Evolutionary conservation across 2,329 filamentous ascomycete species (phyloP), one percentile per base, ranked within the genome.

Genomic region (Trichoderma asperellum): DNA sequence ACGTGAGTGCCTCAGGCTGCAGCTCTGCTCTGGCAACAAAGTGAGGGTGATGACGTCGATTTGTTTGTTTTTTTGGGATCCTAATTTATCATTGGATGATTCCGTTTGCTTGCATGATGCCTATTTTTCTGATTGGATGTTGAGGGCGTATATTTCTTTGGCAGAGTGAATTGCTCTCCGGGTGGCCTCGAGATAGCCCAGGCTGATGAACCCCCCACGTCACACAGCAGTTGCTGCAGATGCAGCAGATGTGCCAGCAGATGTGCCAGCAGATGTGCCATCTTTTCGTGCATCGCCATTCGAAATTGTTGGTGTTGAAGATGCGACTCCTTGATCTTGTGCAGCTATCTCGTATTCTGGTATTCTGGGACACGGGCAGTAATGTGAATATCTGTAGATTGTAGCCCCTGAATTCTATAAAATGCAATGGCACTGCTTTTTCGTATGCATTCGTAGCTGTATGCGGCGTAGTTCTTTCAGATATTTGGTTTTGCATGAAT

Each of bases 1-100:
- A 69, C 68, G 62, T 69, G 68, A 66, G 61, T 43, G 29, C 68
- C 68, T 59, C 68, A 60, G 60, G 55, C 56, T 66, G 34, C 68
- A 60, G 34, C 56, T 27, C 61, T 55, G 43, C 37, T 59, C 52
- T 57, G 56, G 34, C 43, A 60, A 53, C 35, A 12, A 53, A 63
- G 24, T 49, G 55, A 55, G 24, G 18, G 24, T 14, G 56, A 7
- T 69, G 61, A 61, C 56, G 55, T 67, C 40, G 55, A n/a, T 60
- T 37, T 59, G 55, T 58, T 49, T 37, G 10, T 32, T 37, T 52
- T 49, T 67, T 21, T n/a, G 2, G 24, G 5, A 40, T 24, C 21
- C 18, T 16, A 2, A 18, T 18, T 60, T 40, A 55, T 68, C 16
- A 68, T 68, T 68, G 56, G 65, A 24, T 27, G 57, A 18, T 18